These are phyloP conservation scores for Naganishia onofrii DNA, from an alignment of 768 basidiomycete species.

Conservation along the genomic window DNA sequence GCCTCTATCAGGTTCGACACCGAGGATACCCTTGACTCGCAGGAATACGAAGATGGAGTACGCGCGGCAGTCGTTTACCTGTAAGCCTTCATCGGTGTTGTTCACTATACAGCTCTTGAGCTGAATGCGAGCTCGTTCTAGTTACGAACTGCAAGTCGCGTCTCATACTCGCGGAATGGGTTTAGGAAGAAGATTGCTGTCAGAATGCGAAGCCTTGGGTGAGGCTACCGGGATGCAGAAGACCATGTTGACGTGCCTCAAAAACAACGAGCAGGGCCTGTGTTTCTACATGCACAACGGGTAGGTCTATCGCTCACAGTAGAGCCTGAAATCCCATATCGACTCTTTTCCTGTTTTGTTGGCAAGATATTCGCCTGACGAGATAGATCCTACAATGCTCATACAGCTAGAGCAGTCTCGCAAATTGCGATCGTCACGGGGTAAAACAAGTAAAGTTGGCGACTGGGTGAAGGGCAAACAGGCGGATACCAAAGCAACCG, in stretches of 20 bases:
- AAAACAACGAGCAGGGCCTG: conserved; percentile 12
- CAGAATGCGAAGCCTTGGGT: conserved; percentile 12
- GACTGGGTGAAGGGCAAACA: background rate
- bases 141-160: conserved; percentile 20
- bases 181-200: background rate
- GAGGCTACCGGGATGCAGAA: conserved; percentile 10
- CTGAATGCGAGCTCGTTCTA: background rate
- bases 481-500: conserved; percentile 10
- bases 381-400: conserved; percentile 11
- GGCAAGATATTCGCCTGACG: conserved; percentile 3
- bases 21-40: conserved; percentile 14
- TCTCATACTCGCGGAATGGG: background rate
- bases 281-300: conserved; percentile 16
- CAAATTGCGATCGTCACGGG: conserved; percentile 4
- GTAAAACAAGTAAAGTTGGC: background rate
- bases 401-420: conserved; percentile 12
- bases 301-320: background rate
- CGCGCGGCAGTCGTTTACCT: conserved; percentile 11
- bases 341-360: background rate
- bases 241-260: conserved; percentile 16
- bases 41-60: conserved; percentile 16
- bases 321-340: no score
- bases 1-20: conserved; percentile 20
- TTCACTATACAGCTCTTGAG: background rate
- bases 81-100: background rate